Evolutionary conservation across 371 early-diverging fungal species (phyloP).

Genomic region (Furculomyces boomerangus): DNA sequence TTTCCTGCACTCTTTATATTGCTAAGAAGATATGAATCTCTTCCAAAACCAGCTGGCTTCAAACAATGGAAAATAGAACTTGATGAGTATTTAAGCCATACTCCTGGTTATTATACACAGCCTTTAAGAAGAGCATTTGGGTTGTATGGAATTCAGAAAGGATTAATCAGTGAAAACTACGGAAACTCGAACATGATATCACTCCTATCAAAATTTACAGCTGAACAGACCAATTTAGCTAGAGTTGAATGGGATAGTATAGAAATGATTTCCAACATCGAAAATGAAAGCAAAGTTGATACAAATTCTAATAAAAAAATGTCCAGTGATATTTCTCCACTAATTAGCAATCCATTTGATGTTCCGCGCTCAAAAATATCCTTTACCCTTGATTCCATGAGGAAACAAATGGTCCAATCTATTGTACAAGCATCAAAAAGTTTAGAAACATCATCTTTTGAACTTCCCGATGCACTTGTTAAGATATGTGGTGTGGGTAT

Average conservation of each 20-base stretch:
- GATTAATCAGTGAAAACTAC: conserved; percentile 17
- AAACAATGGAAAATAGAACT: conserved; percentile 30
- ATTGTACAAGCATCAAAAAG: background rate
- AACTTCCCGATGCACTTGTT: too few species aligned
- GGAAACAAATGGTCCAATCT: conserved; percentile 1
- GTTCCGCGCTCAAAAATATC: conserved; percentile 21
- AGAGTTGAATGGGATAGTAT: conserved; percentile 17
- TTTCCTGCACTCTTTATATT: conserved; percentile 42
- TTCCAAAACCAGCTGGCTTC: conserved; percentile 11
- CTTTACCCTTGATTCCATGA: conserved; percentile 16
- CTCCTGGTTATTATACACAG: conserved; percentile 30
- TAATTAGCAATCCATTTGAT: conserved; percentile 21
- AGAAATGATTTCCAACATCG: background rate
- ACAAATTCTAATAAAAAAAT: too few species aligned
- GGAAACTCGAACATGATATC: conserved; percentile 21
- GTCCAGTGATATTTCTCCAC: conserved; percentile 5
- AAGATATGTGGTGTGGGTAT: too few species aligned
- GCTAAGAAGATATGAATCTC: conserved; percentile 15
- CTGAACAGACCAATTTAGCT: conserved; percentile 7
- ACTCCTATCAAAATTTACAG: conserved; percentile 5
- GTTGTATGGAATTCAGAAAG: conserved; percentile 18
- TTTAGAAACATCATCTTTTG: too few species aligned
- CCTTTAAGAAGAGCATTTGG: conserved; percentile 18
- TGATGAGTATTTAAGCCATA: conserved; percentile 34
- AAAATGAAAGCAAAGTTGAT: background rate